Evolutionary conservation across 805 yeast species (phyloP).

Genomic region (Hagleromyces aurorensis): DNA sequence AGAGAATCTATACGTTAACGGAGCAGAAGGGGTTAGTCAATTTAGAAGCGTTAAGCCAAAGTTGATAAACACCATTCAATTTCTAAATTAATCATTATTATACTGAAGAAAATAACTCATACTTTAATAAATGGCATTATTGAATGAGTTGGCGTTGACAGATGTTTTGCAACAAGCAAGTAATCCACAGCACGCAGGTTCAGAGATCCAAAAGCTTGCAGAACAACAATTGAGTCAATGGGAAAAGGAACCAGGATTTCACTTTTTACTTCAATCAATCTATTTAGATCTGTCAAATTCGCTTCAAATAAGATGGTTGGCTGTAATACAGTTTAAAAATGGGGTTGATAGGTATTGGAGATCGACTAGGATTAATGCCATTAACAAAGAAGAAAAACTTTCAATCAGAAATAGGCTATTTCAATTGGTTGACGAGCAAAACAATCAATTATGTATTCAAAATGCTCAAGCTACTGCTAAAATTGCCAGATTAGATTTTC

Average conservation of each 20-base stretch:
- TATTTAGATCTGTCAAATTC: constrained; percentile 55
- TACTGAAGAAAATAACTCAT: too few relatives aligned
- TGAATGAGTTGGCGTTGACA: constrained; percentile 28
- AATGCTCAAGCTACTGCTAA: constrained; percentile 77
- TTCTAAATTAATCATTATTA: too few relatives aligned
- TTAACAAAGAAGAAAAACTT: constrained; percentile 59
- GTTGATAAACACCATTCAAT: too few relatives aligned
- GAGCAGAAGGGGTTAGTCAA: too few relatives aligned
- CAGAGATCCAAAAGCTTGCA: constrained; percentile 48
- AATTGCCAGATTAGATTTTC: constrained; percentile 79
- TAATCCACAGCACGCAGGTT: constrained; percentile 39
- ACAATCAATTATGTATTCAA: constrained; percentile 68
- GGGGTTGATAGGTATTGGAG: constrained; percentile 86
- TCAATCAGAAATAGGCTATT: constrained; percentile 55
- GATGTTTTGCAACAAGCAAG: constrained; percentile 43
- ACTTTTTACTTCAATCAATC: constrained; percentile 46
- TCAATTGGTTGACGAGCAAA: constrained; percentile 54
- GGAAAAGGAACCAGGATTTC: constrained; percentile 59
- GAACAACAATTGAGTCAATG: constrained; percentile 62
- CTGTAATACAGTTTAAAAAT: constrained; percentile 81
- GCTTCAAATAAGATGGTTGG: constrained; percentile 73
- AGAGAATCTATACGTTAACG: too few relatives aligned
- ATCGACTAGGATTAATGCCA: constrained; percentile 46
- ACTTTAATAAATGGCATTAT: constrained; percentile 4
- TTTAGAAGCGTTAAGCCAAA: too few relatives aligned